A percentile compares a stretch with the other conserved stretches of the same genome.
Evolutionary conservation across 2,329 filamentous ascomycete genomes (phyloP).

Genomic region (Aspergillus fumigatus): DNA sequence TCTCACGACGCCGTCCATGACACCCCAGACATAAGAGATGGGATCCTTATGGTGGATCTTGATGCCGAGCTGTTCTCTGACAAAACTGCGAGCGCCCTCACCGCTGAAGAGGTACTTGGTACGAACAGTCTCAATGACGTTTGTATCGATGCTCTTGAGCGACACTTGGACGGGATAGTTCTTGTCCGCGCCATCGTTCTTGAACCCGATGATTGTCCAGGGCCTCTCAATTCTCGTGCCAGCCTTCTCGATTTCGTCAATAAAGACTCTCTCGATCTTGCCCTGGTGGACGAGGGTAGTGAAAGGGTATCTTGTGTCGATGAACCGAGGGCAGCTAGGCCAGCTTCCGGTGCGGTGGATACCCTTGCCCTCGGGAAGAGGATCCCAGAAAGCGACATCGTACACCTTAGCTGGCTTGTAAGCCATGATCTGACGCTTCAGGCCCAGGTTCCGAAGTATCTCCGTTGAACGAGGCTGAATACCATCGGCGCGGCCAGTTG

Average conservation of each 20-base stretch:
- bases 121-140: conserved; percentile 59
- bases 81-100: conserved; percentile 58
- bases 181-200: conserved; percentile 56
- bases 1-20: conserved; percentile 62
- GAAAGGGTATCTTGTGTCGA: conserved; percentile 61
- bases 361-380: conserved; percentile 46
- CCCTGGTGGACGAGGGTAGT: conserved; percentile 61
- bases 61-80: conserved; percentile 61
- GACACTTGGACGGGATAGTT: conserved; percentile 78
- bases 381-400: conserved; percentile 64
- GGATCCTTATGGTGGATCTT: conserved; percentile 61
- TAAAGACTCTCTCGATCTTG: conserved; percentile 58
- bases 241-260: conserved; percentile 58
- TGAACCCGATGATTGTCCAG: conserved; percentile 59
- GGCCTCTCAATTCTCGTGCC: conserved; percentile 54
- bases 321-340: conserved; percentile 84
- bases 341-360: conserved; percentile 63
- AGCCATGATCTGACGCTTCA: conserved; percentile 84
- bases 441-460: conserved; percentile 79
- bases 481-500: conserved; percentile 82
- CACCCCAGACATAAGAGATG: conserved; percentile 61
- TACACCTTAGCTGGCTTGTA: conserved; percentile 82
- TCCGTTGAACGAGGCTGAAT: conserved; percentile 88
- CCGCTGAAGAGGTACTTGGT: conserved; percentile 61
- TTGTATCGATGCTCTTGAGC: conserved; percentile 71